Conservation (phyloP, 345 rosid species). For the Murraya koenigii region DNA sequence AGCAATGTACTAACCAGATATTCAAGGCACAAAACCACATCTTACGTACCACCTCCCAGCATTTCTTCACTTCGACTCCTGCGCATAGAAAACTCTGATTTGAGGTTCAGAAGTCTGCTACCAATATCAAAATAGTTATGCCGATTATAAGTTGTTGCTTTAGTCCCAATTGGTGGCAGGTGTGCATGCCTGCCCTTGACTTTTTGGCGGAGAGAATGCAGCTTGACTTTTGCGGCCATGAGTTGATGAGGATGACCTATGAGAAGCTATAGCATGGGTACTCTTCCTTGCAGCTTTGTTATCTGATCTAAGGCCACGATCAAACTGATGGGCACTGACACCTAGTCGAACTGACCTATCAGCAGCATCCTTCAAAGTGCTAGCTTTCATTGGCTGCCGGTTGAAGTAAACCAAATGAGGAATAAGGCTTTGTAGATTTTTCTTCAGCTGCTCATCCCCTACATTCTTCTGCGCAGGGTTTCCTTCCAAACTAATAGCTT, state of each 20-base stretch:
- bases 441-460: conserved; percentile 91
- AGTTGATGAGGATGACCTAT: conserved; percentile 45
- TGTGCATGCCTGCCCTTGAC: conserved; percentile 53
- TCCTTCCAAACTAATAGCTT: conserved; percentile 95
- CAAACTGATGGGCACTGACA: conserved; percentile 54
- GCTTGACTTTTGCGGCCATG: conserved; percentile 44
- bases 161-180: conserved; percentile 56
- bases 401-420: conserved; percentile 82
- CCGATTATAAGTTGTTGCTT: conserved; percentile 32
- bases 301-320: conserved; percentile 61
- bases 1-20: neutral
- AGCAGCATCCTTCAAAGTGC: conserved; percentile 56
- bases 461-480: conserved; percentile 96
- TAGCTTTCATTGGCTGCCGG: conserved; percentile 60
- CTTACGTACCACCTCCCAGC: conserved; percentile 43
- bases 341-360: conserved; percentile 67
- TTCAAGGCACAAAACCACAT: neutral
- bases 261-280: conserved; percentile 41
- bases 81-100: conserved; percentile 52
- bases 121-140: conserved; percentile 42
- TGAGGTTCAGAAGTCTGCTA: conserved; percentile 45
- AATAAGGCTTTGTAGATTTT: conserved; percentile 72
- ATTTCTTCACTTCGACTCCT: conserved; percentile 80
- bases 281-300: conserved; percentile 59
- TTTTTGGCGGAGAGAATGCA: conserved; percentile 41